phyloP scores from a whole-genome alignment of 805 yeast species.

The Alloascoidea africana region DNA sequence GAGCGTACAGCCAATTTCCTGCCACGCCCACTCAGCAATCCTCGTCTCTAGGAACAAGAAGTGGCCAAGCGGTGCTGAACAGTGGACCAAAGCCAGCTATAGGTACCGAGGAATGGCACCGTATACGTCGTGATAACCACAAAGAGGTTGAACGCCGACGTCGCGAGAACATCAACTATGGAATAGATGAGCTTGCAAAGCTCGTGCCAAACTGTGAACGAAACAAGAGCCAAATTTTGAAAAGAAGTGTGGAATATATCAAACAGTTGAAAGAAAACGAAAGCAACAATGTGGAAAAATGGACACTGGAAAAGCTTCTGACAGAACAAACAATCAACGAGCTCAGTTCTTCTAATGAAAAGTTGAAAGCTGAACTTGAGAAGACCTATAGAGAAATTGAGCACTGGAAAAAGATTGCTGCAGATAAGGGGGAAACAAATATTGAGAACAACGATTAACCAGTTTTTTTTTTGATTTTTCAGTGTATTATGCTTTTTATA shows the following conservation, averaged over 20 bases:
- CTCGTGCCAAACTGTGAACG: slow-evolving; percentile 72
- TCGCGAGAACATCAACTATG: slow-evolving; percentile 75
- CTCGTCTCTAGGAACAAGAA: neutral
- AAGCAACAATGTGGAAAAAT: slow-evolving; percentile 78
- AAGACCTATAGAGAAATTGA: slow-evolving; percentile 89
- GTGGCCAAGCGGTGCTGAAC: neutral
- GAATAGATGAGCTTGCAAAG: slow-evolving; percentile 65
- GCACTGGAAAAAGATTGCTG: slow-evolving; percentile 44
- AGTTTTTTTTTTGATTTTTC: too few species aligned
- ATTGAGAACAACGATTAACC: too few species aligned
- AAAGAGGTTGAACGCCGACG: slow-evolving; percentile 92
- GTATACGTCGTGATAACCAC: slow-evolving; percentile 75
- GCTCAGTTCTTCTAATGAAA: slow-evolving; percentile 71
- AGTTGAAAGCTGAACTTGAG: slow-evolving; percentile 75
- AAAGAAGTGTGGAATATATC: slow-evolving; percentile 82
- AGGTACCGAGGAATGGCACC: slow-evolving; percentile 78
- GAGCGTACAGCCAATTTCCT: neutral
- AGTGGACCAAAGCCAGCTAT: slow-evolving; percentile 35
- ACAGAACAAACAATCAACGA: slow-evolving; percentile 88
- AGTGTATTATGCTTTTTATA: too few species aligned
- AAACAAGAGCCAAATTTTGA: slow-evolving; percentile 85
- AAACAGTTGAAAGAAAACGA: slow-evolving; percentile 83
- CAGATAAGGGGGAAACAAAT: neutral
- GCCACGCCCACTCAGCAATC: neutral
- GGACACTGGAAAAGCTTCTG: slow-evolving; percentile 85